Evolutionary conservation across 1,139 yeast species (phyloP).

Genomic region (Casaregolazyma suthepensis): DNA sequence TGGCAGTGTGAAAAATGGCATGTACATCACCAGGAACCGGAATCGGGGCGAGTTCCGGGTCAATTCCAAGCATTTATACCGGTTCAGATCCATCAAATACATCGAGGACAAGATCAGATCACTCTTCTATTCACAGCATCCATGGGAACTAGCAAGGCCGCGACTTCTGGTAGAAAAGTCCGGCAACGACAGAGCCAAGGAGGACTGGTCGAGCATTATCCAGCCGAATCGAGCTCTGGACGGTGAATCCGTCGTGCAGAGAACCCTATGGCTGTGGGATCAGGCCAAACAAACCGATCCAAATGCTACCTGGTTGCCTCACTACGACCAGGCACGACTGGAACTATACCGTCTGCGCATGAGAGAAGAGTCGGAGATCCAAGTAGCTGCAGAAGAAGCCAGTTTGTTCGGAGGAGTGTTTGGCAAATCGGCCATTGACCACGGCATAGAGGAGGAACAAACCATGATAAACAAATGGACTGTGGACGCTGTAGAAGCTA

Average conservation of each 20-base stretch:
- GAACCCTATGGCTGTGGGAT: constrained; percentile 67
- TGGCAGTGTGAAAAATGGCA: constrained; percentile 23
- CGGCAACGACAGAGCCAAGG: constrained; percentile 46
- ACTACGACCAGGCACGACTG: constrained; percentile 79
- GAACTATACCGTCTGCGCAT: constrained; percentile 85
- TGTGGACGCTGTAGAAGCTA: constrained; percentile 46
- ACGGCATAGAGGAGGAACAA: constrained; percentile 70
- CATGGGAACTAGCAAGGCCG: constrained; percentile 98
- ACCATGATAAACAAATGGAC: constrained; percentile 68
- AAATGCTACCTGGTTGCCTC: constrained; percentile 43
- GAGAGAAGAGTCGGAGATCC: constrained; percentile 70
- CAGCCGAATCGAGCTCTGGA: constrained; percentile 72
- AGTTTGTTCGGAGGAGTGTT: constrained; percentile 77
- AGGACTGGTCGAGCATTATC: constrained; percentile 73
- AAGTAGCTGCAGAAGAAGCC: constrained; percentile 78
- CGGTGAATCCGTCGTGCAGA: constrained; percentile 92
- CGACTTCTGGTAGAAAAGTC: constrained; percentile 72
- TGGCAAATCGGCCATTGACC: constrained; percentile 53
- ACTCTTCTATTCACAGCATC: constrained; percentile 85
- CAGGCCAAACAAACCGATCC: constrained; percentile 32
- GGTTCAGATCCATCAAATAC: constrained; percentile 58
- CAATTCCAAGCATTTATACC: constrained; percentile 39
- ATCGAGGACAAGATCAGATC: constrained; percentile 80
- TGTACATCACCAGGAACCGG: constrained; percentile 47
- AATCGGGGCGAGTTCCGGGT: constrained; percentile 17